phyloP scores from a whole-genome alignment of 441 rosid genomes.

The Gossypium davidsonii region DNA sequence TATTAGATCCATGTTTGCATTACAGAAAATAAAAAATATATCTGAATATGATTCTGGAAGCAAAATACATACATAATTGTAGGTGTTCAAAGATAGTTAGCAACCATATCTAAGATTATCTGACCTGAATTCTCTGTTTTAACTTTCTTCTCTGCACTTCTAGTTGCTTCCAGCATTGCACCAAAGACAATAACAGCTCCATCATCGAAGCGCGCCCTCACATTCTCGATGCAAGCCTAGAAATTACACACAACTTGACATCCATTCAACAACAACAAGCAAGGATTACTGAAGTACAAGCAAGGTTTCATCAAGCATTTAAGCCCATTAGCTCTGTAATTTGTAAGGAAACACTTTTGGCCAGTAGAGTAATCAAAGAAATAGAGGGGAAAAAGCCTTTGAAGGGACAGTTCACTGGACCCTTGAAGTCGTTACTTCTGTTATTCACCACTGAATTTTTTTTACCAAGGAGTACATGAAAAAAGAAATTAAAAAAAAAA shows the following conservation, averaged over 20 bases:
- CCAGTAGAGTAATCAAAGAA: neutral
- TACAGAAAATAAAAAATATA: neutral
- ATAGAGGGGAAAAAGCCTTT: neutral
- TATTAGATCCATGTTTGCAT: neutral
- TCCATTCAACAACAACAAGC: neutral
- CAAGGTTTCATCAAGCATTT: neutral
- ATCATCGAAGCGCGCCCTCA: slow-evolving; percentile 56
- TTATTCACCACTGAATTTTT: neutral
- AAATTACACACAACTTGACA: slow-evolving; percentile 5
- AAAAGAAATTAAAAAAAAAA: neutral
- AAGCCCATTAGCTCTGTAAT: neutral
- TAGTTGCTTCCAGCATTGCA: slow-evolving; percentile 74
- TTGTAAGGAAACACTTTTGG: neutral
- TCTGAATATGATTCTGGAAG: neutral
- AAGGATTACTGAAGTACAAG: neutral
- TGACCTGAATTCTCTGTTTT: slow-evolving; percentile 63
- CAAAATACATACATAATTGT: neutral
- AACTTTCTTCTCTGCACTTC: slow-evolving; percentile 59
- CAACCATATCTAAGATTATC: slow-evolving; percentile 14
- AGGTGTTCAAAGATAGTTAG: neutral
- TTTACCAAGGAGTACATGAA: neutral
- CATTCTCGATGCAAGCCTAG: slow-evolving; percentile 69
- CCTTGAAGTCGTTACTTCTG: neutral
- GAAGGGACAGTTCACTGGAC: neutral
- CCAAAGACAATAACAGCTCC: slow-evolving; percentile 57